These are phyloP conservation scores for Chenopodium album DNA, from an alignment of 148 eudicot genomes.

Conservation along the genomic window DNA sequence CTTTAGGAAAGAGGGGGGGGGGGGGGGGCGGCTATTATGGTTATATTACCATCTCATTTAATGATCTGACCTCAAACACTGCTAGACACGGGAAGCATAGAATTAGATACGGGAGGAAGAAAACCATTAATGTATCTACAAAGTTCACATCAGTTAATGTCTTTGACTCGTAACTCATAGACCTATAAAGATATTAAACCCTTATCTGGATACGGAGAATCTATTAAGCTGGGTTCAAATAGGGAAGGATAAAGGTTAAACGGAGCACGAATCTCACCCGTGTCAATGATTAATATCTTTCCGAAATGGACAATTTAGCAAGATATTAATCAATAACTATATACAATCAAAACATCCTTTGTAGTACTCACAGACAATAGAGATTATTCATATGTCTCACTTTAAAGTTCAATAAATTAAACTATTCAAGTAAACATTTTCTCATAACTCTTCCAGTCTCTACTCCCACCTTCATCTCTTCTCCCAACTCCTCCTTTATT, in stretches of 20 bases:
- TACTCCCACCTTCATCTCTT: not conserved
- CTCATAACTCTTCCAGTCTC: not conserved
- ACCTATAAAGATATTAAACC: not conserved
- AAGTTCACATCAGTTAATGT: not conserved
- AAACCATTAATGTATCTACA: not conserved
- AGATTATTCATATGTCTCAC: not conserved
- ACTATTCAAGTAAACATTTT: too few relatives aligned
- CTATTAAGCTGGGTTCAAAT: not conserved
- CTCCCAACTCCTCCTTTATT: too few relatives aligned
- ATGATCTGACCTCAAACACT: not conserved
- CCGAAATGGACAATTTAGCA: not conserved
- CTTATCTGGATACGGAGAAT: not conserved
- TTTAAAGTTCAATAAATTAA: too few relatives aligned
- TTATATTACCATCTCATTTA: not conserved
- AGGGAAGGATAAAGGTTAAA: not conserved
- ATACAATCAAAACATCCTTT: not conserved
- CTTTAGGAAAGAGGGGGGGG: too few relatives aligned
- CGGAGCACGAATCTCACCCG: not conserved
- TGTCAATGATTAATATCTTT: not conserved
- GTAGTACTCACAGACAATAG: not conserved
- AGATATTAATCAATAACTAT: not conserved
- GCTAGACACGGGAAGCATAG: not conserved
- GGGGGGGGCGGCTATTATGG: too few relatives aligned
- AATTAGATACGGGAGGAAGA: too few relatives aligned
- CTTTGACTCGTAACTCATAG: too few relatives aligned